A percentile compares a stretch with the other conserved stretches of the same genome.
These are phyloP conservation scores for Corymbia calophylla DNA, from an alignment of 441 rosid species.

Conservation along the genomic window DNA sequence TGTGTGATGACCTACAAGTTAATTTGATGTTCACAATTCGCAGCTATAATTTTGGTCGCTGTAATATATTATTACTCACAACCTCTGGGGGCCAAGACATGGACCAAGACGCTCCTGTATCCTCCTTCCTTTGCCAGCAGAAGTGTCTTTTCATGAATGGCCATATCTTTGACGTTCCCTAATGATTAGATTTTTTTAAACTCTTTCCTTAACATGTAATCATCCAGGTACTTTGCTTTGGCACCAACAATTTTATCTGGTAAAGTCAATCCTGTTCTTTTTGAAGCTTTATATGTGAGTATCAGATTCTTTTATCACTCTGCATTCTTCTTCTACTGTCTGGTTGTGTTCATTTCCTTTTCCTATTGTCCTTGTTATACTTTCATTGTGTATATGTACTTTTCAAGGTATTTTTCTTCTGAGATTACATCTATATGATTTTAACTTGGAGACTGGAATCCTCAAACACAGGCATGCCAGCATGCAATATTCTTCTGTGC, in stretches of 20 bases:
- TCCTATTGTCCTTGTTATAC: neutral
- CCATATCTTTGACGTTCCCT: neutral
- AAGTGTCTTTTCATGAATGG: neutral
- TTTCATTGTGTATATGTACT: neutral
- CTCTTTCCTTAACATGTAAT: constrained; percentile 21
- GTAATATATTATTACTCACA: constrained; percentile 67
- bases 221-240: constrained; percentile 67
- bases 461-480: constrained; percentile 71
- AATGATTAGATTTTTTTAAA: neutral
- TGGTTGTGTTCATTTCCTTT: neutral
- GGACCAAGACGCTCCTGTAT: constrained; percentile 76
- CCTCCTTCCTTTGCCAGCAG: constrained; percentile 24
- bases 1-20: neutral
- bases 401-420: neutral
- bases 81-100: constrained; percentile 43
- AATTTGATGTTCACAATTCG: constrained; percentile 1
- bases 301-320: neutral
- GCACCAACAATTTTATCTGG: constrained; percentile 86
- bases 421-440: neutral
- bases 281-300: constrained; percentile 90
- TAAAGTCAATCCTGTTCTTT: constrained; percentile 69
- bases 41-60: constrained; percentile 84
- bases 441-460: neutral
- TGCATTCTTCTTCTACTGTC: neutral
- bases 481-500: constrained; percentile 89